These are phyloP conservation scores for Sisymbrium irio DNA, from an alignment of 345 rosid species.

Conservation along the genomic window DNA sequence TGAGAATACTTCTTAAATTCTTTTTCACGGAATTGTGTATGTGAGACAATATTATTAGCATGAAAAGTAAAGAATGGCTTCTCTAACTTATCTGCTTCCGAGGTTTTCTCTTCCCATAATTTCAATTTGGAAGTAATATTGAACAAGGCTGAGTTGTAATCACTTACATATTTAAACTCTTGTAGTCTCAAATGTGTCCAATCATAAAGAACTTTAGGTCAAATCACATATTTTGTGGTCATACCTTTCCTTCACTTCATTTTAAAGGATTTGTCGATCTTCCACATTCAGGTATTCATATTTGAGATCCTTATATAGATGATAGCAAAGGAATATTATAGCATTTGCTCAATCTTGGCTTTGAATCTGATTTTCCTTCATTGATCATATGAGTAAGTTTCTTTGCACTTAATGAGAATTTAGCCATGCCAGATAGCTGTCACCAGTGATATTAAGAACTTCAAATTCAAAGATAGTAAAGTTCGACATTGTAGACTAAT, in stretches of 20 bases:
- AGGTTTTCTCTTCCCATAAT: no score
- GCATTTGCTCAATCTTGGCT: neutral
- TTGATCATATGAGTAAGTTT: neutral
- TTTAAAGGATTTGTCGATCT: neutral
- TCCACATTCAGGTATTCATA: neutral
- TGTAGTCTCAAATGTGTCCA: neutral
- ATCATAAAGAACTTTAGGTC: neutral
- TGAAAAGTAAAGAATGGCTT: neutral
- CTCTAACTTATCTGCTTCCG: neutral
- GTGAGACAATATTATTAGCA: neutral
- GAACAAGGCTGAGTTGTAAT: no score
- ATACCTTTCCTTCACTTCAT: neutral
- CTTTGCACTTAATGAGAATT: neutral
- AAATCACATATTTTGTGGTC: neutral
- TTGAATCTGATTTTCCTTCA: neutral
- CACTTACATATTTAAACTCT: neutral
- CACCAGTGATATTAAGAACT: neutral
- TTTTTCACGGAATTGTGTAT: neutral
- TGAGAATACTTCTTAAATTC: neutral
- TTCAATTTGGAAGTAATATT: no score
- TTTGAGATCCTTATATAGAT: neutral
- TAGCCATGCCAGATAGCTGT: neutral
- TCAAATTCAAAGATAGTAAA: neutral
- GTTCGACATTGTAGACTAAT: no score
- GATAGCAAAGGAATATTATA: neutral